phyloP scores from a whole-genome alignment of 768 basidiomycete species.

The Podaxis sp. region DNA sequence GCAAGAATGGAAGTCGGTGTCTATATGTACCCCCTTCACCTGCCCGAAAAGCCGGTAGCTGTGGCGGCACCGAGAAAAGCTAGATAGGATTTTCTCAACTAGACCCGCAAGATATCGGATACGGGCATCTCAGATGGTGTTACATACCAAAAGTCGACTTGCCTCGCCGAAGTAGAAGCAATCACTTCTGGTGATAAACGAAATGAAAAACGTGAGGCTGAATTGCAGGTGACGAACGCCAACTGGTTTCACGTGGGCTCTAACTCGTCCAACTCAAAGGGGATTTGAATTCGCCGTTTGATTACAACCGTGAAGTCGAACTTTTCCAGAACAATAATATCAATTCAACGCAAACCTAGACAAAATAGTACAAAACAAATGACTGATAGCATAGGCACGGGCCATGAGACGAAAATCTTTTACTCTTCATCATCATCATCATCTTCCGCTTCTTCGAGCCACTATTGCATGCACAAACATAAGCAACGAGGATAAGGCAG shows the following conservation, averaged over 20 bases:
- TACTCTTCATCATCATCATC: constrained; percentile 41
- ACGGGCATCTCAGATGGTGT: not conserved
- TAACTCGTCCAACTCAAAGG: too few species aligned
- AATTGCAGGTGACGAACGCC: too few species aligned
- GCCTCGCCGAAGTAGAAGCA: too few species aligned
- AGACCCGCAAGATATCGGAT: not conserved
- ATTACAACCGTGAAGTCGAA: not conserved
- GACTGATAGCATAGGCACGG: not conserved
- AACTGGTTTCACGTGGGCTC: too few species aligned
- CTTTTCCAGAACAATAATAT: not conserved
- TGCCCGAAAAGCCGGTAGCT: not conserved
- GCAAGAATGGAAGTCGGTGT: constrained; percentile 3
- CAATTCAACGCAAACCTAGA: not conserved
- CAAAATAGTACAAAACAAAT: not conserved
- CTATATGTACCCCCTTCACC: not conserved
- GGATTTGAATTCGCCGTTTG: not conserved
- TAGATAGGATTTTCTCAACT: not conserved
- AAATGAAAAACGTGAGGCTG: too few species aligned
- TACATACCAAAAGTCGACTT: not conserved
- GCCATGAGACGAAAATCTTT: not conserved
- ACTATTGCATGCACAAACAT: constrained; percentile 40
- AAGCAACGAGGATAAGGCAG: not conserved
- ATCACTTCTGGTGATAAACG: too few species aligned
- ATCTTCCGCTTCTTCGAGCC: constrained; percentile 88
- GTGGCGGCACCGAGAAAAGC: constrained; percentile 5